Evolutionary conservation across 1,139 yeast species (phyloP).

Genomic region (Debaryomyces nepalensis): DNA sequence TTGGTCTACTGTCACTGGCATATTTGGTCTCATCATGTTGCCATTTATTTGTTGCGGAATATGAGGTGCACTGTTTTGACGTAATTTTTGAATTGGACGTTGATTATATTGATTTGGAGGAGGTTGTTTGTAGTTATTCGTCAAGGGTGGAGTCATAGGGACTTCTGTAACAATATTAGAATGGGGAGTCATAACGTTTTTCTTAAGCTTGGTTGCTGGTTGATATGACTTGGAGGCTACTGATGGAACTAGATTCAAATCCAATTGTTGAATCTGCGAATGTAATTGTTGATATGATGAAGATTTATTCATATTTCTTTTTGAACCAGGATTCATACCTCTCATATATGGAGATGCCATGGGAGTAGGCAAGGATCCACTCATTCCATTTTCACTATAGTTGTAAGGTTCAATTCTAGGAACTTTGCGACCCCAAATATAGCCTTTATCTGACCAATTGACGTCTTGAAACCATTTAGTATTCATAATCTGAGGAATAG

Average conservation of each 20-base stretch:
- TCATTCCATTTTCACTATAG: slow-evolving; percentile 32
- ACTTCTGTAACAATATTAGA: slow-evolving; percentile 8
- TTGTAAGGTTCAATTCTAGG: slow-evolving; percentile 59
- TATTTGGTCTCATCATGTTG: slow-evolving; percentile 7
- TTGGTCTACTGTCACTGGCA: slow-evolving; percentile 2
- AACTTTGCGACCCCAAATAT: slow-evolving; percentile 51
- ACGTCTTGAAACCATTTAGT: slow-evolving; percentile 46
- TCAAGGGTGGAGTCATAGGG: slow-evolving; percentile 13
- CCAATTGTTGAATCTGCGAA: slow-evolving; percentile 44
- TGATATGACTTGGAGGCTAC: slow-evolving; percentile 33
- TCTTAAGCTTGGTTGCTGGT: slow-evolving; percentile 41
- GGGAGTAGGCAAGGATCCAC: slow-evolving; percentile 21
- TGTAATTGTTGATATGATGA: slow-evolving; percentile 48
- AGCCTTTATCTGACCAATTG: slow-evolving; percentile 47
- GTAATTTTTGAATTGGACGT: slow-evolving; percentile 13
- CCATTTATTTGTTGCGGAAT: slow-evolving; percentile 4
- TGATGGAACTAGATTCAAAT: slow-evolving; percentile 40
- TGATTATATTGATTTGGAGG: slow-evolving; percentile 14
- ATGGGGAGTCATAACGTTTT: slow-evolving; percentile 15
- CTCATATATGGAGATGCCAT: slow-evolving; percentile 37
- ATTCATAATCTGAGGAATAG: slow-evolving; percentile 42
- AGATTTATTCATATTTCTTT: slow-evolving; percentile 45
- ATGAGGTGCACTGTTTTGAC: slow-evolving; percentile 14
- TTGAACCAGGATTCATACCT: slow-evolving; percentile 42
- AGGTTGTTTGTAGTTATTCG: slow-evolving; percentile 9